phyloP scores from a whole-genome alignment of 345 rosid genomes.

The Eutrema yunnanense region DNA sequence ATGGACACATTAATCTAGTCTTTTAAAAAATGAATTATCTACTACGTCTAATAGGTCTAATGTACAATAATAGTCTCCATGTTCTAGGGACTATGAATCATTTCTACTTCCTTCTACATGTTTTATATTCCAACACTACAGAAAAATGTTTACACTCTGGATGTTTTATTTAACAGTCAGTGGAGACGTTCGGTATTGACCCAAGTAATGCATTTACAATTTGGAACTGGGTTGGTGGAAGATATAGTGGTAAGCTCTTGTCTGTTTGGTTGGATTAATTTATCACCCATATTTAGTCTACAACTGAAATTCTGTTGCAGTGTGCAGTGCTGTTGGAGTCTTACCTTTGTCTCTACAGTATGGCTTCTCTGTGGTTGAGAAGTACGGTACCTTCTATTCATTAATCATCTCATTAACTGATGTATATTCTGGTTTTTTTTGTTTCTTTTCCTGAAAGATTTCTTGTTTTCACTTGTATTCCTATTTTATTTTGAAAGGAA shows the following conservation, averaged over 20 bases:
- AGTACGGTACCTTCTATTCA: slow-evolving; percentile 51
- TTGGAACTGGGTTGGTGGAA: slow-evolving; percentile 99
- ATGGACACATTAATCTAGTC: neutral
- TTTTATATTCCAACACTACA: neutral
- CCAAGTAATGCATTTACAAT: slow-evolving; percentile 96
- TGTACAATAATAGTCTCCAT: neutral
- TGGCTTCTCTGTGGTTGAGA: slow-evolving; percentile 82
- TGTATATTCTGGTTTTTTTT: neutral
- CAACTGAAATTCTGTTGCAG: slow-evolving; percentile 40
- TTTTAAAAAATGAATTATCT: neutral
- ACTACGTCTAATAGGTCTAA: neutral
- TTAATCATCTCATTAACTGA: slow-evolving; percentile 10
- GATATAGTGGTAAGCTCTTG: slow-evolving; percentile 71
- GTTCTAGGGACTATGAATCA: neutral
- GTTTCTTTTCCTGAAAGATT: neutral
- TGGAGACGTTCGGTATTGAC: slow-evolving; percentile 94
- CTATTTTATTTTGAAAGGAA: neutral
- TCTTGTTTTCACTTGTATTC: neutral
- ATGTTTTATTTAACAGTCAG: slow-evolving; percentile 52
- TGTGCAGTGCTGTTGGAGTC: slow-evolving; percentile 99
- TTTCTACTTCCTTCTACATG: neutral
- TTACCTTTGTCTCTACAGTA: slow-evolving; percentile 91
- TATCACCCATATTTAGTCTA: slow-evolving; percentile 6
- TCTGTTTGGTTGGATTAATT: neutral
- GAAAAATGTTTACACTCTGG: neutral